phyloP scores from a whole-genome alignment of 2,329 filamentous ascomycete species.

The Aspergillus aculeatus region DNA sequence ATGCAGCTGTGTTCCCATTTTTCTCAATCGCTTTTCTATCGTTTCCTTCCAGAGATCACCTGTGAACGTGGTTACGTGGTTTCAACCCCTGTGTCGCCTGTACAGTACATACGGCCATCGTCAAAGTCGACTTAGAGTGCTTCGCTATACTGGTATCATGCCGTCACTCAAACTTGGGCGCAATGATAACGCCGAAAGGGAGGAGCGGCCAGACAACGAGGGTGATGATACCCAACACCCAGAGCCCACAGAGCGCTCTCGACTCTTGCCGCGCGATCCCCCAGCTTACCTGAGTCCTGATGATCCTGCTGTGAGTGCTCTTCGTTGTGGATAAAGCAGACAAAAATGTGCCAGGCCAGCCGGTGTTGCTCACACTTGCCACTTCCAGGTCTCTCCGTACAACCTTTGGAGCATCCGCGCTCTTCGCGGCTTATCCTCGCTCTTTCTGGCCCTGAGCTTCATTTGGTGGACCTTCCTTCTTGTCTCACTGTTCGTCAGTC shows the following conservation, averaged over 20 bases:
- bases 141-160: neutral
- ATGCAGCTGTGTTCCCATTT: neutral
- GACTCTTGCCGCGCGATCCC: slow-evolving; percentile 67
- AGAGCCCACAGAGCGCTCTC: slow-evolving; percentile 60
- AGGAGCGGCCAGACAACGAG: slow-evolving; percentile 14
- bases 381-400: slow-evolving; percentile 70
- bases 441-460: slow-evolving; percentile 73
- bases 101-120: neutral
- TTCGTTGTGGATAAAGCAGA: neutral
- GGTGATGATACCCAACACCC: slow-evolving; percentile 28
- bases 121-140: neutral
- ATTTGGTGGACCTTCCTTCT: slow-evolving; percentile 91
- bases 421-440: slow-evolving; percentile 72
- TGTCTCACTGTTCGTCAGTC: slow-evolving; percentile 87
- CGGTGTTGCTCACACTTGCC: neutral
- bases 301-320: slow-evolving; percentile 68
- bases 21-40: neutral
- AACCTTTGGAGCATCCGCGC: slow-evolving; percentile 90
- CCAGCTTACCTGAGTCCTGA: slow-evolving; percentile 69
- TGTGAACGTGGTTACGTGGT: neutral
- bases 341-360: neutral
- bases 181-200: neutral
- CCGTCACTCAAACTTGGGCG: neutral
- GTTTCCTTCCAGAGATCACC: neutral
- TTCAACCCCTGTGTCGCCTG: neutral